Percentiles rank a stretch among this genome's conserved stretches.
These are phyloP conservation scores for Penicillium paxilli DNA, from an alignment of 495 filamentous ascomycete genomes.

Conservation along the genomic window DNA sequence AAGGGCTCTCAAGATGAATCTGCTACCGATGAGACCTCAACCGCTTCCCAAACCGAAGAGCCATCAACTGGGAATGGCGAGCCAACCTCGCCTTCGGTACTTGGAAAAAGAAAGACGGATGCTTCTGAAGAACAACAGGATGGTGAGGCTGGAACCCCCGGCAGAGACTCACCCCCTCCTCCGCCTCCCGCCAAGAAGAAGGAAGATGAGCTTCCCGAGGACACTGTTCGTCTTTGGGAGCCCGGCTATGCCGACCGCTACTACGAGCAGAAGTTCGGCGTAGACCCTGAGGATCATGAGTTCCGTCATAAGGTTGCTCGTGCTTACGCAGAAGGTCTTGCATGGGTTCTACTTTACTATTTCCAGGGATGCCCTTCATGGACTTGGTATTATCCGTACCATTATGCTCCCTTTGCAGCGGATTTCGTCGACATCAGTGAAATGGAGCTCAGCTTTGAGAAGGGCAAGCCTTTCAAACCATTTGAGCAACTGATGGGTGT, in stretches of 20 bases:
- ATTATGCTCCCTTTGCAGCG: slow-evolving; percentile 96
- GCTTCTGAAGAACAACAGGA: slow-evolving; percentile 61
- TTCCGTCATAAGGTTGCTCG: slow-evolving; percentile 92
- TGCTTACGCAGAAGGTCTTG: slow-evolving; percentile 93
- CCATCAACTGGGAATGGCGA: slow-evolving; percentile 20
- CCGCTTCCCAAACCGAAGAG: slow-evolving; percentile 15
- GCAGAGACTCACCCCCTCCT: slow-evolving; percentile 50
- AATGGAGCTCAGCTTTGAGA: slow-evolving; percentile 78
- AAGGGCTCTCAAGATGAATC: slow-evolving; percentile 33
- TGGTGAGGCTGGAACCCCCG: slow-evolving; percentile 57
- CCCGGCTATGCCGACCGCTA: slow-evolving; percentile 92
- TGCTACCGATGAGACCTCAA: slow-evolving; percentile 16
- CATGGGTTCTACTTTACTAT: slow-evolving; percentile 97
- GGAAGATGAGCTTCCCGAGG: slow-evolving; percentile 63
- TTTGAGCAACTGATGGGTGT: slow-evolving; percentile 99
- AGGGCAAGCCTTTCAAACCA: slow-evolving; percentile 82
- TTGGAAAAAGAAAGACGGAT: slow-evolving; percentile 64
- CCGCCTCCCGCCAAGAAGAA: slow-evolving; percentile 39
- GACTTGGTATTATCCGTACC: slow-evolving; percentile 99
- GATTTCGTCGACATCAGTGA: slow-evolving; percentile 87
- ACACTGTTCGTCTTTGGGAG: slow-evolving; percentile 92
- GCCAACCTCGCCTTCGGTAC: slow-evolving; percentile 43
- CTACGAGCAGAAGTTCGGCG: slow-evolving; percentile 96
- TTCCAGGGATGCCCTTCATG: slow-evolving; percentile 97
- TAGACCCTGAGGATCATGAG: slow-evolving; percentile 73